A percentile compares a stretch with the other conserved stretches of the same genome.
These are phyloP conservation scores for Penicillium sumatraense DNA, from an alignment of 2,329 filamentous ascomycete species.

Conservation along the genomic window DNA sequence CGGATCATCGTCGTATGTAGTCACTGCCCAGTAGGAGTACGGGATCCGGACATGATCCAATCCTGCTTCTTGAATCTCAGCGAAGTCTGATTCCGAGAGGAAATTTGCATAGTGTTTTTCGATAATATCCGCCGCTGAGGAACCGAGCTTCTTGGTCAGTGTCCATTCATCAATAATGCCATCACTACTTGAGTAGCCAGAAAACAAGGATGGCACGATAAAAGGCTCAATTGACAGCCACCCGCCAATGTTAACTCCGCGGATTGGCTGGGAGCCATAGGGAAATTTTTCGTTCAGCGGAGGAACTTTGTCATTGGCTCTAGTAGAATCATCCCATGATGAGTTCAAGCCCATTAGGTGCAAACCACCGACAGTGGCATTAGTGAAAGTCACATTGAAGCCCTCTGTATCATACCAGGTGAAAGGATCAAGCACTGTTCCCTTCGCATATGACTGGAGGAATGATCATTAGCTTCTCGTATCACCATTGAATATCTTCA, in stretches of 20 bases:
- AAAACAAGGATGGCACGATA: constrained; percentile 90
- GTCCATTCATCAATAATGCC: constrained; percentile 88
- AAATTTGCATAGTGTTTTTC: constrained; percentile 92
- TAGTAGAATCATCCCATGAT: constrained; percentile 80
- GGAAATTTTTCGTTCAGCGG: constrained; percentile 76
- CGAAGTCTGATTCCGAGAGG: constrained; percentile 81
- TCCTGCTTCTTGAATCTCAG: constrained; percentile 81
- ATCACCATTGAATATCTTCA: no score
- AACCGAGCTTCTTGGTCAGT: constrained; percentile 71
- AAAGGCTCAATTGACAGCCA: constrained; percentile 95
- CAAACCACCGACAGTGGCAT: constrained; percentile 80
- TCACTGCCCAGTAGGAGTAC: constrained; percentile 93
- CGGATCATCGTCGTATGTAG: constrained; percentile 81
- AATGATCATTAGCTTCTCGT: constrained; percentile 19
- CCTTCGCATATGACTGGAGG: constrained; percentile 62
- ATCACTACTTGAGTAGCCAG: constrained; percentile 63
- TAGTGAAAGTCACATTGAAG: constrained; percentile 94
- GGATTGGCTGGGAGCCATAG: constrained; percentile 77
- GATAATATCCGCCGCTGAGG: constrained; percentile 67
- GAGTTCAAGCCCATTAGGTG: constrained; percentile 87
- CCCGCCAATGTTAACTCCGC: constrained; percentile 90
- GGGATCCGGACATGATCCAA: constrained; percentile 97
- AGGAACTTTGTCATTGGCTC: constrained; percentile 79
- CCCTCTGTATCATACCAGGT: constrained; percentile 87
- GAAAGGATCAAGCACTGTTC: constrained; percentile 83